phyloP scores from a whole-genome alignment of 148 eudicot genomes.

The Selenicereus undatus region DNA sequence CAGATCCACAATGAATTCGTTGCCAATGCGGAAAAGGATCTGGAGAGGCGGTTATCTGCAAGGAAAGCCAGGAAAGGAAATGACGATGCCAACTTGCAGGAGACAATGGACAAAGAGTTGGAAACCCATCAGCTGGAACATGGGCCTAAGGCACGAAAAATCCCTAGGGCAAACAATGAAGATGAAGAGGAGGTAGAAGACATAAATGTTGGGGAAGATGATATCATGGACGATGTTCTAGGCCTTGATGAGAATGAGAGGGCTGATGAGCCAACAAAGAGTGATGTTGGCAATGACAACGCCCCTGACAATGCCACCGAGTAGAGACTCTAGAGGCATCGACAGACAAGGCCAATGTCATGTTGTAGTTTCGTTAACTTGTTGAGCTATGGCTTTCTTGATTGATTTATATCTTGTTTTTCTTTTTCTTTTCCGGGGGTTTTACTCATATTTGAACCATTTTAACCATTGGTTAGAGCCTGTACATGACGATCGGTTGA shows the following conservation, averaged over 20 bases:
- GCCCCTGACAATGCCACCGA: neutral
- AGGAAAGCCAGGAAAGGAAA: constrained; percentile 57
- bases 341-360: constrained; percentile 1
- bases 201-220: constrained; percentile 84
- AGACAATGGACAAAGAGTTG: constrained; percentile 95
- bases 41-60: constrained; percentile 77
- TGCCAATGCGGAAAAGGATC: constrained; percentile 68
- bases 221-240: constrained; percentile 88
- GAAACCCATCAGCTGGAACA: constrained; percentile 95
- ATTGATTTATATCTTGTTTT: neutral
- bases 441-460: neutral
- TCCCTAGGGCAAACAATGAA: constrained; percentile 61
- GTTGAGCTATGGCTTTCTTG: constrained; percentile 3
- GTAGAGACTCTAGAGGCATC: neutral
- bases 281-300: constrained; percentile 38
- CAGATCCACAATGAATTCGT: constrained; percentile 61
- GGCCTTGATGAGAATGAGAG: constrained; percentile 64
- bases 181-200: constrained; percentile 99
- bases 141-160: constrained; percentile 84
- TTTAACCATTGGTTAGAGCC: neutral
- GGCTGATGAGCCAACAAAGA: constrained; percentile 50
- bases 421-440: neutral
- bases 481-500: neutral
- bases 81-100: constrained; percentile 71
- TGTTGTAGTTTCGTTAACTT: constrained; percentile 3